A percentile compares a stretch with the other conserved stretches of the same genome.
phyloP scores from a whole-genome alignment of 2,329 filamentous ascomycete genomes.

The Malbranchea cinnamomea region DNA sequence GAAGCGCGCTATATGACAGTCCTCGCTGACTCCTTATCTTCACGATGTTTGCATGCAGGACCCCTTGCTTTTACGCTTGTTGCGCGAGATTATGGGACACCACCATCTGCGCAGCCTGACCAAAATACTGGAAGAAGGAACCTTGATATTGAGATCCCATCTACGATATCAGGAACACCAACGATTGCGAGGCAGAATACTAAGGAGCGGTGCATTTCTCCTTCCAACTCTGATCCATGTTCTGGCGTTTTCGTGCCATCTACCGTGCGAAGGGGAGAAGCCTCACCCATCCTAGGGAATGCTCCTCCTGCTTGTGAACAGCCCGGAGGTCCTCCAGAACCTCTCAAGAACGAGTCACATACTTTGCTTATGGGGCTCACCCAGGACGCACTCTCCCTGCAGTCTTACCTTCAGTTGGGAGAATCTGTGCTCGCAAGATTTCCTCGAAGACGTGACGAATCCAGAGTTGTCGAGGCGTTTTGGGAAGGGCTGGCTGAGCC shows the following conservation, averaged over 20 bases:
- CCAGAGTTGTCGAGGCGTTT: conserved; percentile 17
- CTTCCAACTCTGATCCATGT: too few relatives aligned
- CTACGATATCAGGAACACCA: conserved; percentile 7
- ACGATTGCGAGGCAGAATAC: too few relatives aligned
- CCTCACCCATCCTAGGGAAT: too few relatives aligned
- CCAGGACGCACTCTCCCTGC: conserved; percentile 14
- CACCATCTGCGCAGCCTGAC: not conserved
- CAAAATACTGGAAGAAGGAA: not conserved
- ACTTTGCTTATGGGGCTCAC: conserved; percentile 7
- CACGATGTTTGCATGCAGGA: too few relatives aligned
- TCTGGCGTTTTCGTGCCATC: too few relatives aligned
- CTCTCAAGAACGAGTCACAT: conserved; percentile 1
- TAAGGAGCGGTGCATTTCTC: too few relatives aligned
- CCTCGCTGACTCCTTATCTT: too few relatives aligned
- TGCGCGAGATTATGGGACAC: too few relatives aligned
- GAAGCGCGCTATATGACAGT: too few relatives aligned
- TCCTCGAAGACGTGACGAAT: conserved; percentile 11
- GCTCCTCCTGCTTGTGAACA: too few relatives aligned
- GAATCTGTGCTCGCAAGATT: conserved; percentile 10
- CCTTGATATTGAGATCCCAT: not conserved
- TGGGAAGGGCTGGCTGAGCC: conserved; percentile 17
- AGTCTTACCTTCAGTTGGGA: conserved; percentile 16
- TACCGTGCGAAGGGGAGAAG: not conserved
- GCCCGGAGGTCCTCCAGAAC: not conserved
- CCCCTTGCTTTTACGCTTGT: too few relatives aligned